These are phyloP conservation scores for Dothideomycetidae sp. DNA, from an alignment of 2,329 filamentous ascomycete species.

Conservation along the genomic window DNA sequence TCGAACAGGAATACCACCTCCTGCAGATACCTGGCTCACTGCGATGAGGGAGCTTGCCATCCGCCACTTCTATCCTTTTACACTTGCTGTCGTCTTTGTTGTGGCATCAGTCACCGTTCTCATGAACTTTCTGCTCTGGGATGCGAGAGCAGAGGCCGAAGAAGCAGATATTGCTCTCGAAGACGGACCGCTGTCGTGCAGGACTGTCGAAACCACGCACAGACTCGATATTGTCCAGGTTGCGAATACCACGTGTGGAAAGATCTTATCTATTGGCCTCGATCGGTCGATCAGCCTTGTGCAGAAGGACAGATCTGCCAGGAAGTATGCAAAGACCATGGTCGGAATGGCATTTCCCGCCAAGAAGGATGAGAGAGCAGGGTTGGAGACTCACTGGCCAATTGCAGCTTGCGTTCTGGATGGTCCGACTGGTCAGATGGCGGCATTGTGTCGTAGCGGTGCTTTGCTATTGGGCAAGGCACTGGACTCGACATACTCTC, in stretches of 20 bases:
- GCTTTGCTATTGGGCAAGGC: background rate
- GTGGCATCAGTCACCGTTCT: constrained; percentile 53
- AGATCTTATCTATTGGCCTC: constrained; percentile 54
- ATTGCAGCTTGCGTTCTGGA: constrained; percentile 1
- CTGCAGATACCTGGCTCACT: constrained; percentile 38
- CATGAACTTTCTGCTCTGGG: constrained; percentile 61
- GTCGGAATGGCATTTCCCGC: background rate
- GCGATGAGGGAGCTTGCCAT: constrained; percentile 34
- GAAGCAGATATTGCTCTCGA: constrained; percentile 33
- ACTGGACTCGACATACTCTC: background rate
- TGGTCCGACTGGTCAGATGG: background rate
- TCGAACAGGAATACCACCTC: constrained; percentile 40
- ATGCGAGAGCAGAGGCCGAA: constrained; percentile 36
- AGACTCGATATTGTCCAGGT: constrained; percentile 55
- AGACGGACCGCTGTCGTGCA: constrained; percentile 43
- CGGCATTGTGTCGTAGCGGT: background rate
- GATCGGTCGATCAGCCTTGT: constrained; percentile 45
- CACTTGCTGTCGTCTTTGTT: constrained; percentile 48
- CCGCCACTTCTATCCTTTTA: constrained; percentile 56
- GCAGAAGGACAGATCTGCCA: constrained; percentile 12
- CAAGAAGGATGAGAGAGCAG: background rate
- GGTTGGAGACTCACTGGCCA: background rate
- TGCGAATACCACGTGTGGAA: constrained; percentile 45
- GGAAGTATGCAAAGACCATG: background rate
- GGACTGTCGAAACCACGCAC: constrained; percentile 47